phyloP scores from a whole-genome alignment of 2,329 filamentous ascomycete genomes.

The Trichoderma breve region DNA sequence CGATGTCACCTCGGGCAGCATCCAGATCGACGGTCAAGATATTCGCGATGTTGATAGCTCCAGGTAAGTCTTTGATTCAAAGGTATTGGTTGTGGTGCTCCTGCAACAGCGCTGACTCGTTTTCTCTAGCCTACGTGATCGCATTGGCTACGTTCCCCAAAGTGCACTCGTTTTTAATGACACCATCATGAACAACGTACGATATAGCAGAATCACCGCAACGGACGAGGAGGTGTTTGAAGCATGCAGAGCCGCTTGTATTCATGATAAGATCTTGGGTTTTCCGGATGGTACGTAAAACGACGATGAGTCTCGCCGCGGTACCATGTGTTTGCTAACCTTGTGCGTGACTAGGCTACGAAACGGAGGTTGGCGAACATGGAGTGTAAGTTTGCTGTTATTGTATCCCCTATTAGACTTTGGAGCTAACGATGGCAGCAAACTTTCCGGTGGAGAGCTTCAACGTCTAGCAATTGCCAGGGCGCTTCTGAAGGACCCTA shows the following conservation, averaged over 20 bases:
- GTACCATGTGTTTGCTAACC: neutral
- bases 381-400: constrained; percentile 40
- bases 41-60: constrained; percentile 53
- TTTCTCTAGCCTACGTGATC: constrained; percentile 45
- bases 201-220: constrained; percentile 54
- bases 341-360: constrained; percentile 40
- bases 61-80: constrained; percentile 34
- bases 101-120: constrained; percentile 23
- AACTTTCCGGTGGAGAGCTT: constrained; percentile 64
- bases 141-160: constrained; percentile 57
- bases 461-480: constrained; percentile 68
- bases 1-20: constrained; percentile 52
- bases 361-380: constrained; percentile 50
- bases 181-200: constrained; percentile 59
- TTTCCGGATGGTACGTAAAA: constrained; percentile 47
- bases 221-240: constrained; percentile 55
- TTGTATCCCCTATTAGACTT: neutral
- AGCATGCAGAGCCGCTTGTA: constrained; percentile 54
- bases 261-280: constrained; percentile 56
- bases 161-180: constrained; percentile 56
- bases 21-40: constrained; percentile 57
- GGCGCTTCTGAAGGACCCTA: constrained; percentile 69
- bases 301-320: neutral
- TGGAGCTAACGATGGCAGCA: constrained; percentile 38
- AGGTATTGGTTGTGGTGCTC: neutral